A percentile compares a stretch with the other conserved stretches of the same genome.
These are phyloP conservation scores for Haplosporangium gracile DNA, from an alignment of 192 early-diverging fungal genomes.

Conservation along the genomic window DNA sequence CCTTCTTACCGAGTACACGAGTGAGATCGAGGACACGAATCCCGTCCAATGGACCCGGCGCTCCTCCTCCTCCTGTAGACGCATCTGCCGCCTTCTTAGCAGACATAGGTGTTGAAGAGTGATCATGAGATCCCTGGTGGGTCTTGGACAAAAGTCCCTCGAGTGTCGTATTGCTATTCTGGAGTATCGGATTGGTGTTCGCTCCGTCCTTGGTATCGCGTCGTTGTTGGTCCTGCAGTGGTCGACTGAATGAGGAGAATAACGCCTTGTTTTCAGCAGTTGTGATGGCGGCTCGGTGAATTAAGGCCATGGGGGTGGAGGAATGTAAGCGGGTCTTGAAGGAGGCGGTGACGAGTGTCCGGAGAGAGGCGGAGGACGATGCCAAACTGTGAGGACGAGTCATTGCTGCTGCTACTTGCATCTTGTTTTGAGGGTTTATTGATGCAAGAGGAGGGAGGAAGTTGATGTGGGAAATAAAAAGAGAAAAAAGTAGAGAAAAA, in stretches of 20 bases:
- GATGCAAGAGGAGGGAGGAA: not conserved
- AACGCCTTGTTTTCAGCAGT: not conserved
- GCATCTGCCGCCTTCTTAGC: too few relatives aligned
- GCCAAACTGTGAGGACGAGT: not conserved
- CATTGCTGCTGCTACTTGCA: not conserved
- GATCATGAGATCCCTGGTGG: slow-evolving; percentile 4
- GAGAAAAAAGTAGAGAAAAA: not conserved
- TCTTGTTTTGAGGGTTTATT: not conserved
- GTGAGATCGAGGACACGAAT: slow-evolving; percentile 79
- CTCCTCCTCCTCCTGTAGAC: not conserved
- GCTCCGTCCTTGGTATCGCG: not conserved
- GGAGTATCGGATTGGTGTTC: not conserved
- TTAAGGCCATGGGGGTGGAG: not conserved
- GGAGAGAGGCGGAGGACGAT: slow-evolving; percentile 2
- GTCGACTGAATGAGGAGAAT: slow-evolving; percentile 15
- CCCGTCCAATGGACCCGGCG: slow-evolving; percentile 68
- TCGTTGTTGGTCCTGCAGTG: not conserved
- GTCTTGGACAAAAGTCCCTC: slow-evolving; percentile 20
- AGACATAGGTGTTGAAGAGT: not conserved
- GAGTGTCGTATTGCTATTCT: not conserved
- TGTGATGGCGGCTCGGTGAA: not conserved
- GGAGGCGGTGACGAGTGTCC: not conserved
- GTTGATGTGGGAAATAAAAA: not conserved
- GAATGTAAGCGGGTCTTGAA: not conserved
- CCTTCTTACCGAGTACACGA: slow-evolving; percentile 65